Conservation (phyloP, 805 yeast genomes). For the Clavispora asparagi region DNA sequence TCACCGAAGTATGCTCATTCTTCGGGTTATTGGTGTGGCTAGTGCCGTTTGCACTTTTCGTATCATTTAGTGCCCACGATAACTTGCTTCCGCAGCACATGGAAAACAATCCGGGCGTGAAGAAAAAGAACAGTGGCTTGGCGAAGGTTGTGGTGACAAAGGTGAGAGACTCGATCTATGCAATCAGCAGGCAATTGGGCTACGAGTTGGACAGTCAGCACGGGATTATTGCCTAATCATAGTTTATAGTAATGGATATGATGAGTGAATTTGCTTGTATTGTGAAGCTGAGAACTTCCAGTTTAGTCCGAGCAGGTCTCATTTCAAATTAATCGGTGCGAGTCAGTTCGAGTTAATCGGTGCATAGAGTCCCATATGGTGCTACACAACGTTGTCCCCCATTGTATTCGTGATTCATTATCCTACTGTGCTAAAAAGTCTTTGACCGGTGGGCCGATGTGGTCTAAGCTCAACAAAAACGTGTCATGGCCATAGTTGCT, state of each 20-base stretch:
- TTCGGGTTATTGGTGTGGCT: constrained; percentile 93
- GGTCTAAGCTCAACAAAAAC: constrained; percentile 70
- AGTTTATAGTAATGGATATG: background rate
- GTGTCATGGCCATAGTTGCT: constrained; percentile 92
- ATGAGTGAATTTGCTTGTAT: background rate
- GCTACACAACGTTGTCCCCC: background rate
- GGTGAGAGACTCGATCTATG: constrained; percentile 43
- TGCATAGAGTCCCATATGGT: too few species aligned
- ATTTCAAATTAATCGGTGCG: too few species aligned
- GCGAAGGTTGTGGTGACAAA: constrained; percentile 62
- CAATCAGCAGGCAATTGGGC: constrained; percentile 53
- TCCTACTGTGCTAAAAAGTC: constrained; percentile 43
- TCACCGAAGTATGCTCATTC: constrained; percentile 89
- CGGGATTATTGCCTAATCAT: constrained; percentile 40
- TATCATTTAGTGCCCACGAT: constrained; percentile 88
- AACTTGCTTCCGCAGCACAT: constrained; percentile 66
- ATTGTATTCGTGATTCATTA: background rate
- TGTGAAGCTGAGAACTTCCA: too few species aligned
- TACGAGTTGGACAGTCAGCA: constrained; percentile 55
- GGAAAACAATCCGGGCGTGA: constrained; percentile 18
- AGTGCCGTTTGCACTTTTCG: constrained; percentile 87
- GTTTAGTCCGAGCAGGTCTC: too few species aligned
- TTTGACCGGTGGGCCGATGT: constrained; percentile 74
- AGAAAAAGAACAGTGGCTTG: constrained; percentile 44
- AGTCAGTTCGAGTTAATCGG: too few species aligned